phyloP scores from a whole-genome alignment of 2,329 filamentous ascomycete species.

The Penicillium sp. region DNA sequence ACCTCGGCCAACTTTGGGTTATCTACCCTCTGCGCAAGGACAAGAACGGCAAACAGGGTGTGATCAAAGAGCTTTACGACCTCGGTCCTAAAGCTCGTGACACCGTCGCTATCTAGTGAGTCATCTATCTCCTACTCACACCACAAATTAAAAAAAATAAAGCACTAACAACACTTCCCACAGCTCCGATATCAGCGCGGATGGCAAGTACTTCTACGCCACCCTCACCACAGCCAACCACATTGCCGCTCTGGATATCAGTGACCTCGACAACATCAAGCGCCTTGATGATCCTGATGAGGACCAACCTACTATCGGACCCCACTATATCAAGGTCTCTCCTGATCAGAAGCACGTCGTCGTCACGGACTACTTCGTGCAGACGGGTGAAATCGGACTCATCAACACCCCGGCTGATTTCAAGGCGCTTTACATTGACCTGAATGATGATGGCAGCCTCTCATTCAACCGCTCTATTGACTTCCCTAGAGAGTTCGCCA shows the following conservation, averaged over 20 bases:
- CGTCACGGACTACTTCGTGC: conserved; percentile 64
- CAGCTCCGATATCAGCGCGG: conserved; percentile 55
- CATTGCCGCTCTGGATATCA: conserved; percentile 60
- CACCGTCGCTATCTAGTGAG: conserved; percentile 55
- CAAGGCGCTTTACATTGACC: conserved; percentile 61
- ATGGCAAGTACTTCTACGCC: conserved; percentile 58
- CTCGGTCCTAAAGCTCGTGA: conserved; percentile 56
- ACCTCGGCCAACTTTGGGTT: conserved; percentile 60
- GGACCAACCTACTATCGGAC: conserved; percentile 57
- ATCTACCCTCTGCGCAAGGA: conserved; percentile 60
- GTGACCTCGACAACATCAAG: conserved; percentile 57
- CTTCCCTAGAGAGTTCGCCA: conserved; percentile 53
- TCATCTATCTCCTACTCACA: neutral
- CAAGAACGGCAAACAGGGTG: conserved; percentile 54
- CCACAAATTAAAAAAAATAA: neutral
- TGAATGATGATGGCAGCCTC: conserved; percentile 53
- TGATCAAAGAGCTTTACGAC: conserved; percentile 57
- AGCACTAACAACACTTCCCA: neutral
- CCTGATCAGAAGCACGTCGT: conserved; percentile 62
- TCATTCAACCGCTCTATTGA: conserved; percentile 59
- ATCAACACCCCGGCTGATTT: conserved; percentile 61
- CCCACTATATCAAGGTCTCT: conserved; percentile 62
- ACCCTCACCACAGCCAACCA: conserved; percentile 61
- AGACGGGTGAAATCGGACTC: conserved; percentile 58
- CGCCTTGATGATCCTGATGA: conserved; percentile 59